phyloP scores from a whole-genome alignment of 176 grass and related monocot genomes.

The Carex littledalei region DNA sequence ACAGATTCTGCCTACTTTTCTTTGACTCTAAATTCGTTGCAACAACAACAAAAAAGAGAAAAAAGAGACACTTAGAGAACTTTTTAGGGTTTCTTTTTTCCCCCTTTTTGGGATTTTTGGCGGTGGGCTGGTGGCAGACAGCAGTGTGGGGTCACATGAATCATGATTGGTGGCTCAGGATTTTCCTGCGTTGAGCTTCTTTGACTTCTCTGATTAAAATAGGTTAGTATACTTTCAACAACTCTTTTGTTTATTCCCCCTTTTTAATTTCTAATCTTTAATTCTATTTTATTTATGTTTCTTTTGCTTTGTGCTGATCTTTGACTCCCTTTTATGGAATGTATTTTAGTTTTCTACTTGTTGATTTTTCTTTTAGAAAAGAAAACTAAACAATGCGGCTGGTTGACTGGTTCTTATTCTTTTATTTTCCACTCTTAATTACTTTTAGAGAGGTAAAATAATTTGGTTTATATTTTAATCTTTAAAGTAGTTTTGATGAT shows the following conservation, averaged over 20 bases:
- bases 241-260: not conserved
- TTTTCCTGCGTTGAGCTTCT: not conserved
- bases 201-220: not conserved
- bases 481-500: not conserved
- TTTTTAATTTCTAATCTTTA: not conserved
- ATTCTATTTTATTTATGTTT: not conserved
- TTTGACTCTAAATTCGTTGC: not conserved
- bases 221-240: constrained; percentile 6
- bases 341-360: not conserved
- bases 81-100: not conserved
- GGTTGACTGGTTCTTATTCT: not conserved
- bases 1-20: not conserved
- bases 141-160: not conserved
- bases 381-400: not conserved
- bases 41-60: not conserved
- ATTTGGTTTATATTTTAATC: not conserved
- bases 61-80: not conserved
- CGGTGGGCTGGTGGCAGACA: not conserved
- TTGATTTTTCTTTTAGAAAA: not conserved
- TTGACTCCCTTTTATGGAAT: not conserved
- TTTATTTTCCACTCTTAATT: not conserved
- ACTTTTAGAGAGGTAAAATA: not conserved
- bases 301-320: not conserved
- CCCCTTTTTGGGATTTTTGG: not conserved
- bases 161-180: constrained; percentile 7